Conservation (phyloP, 2,329 filamentous ascomycete genomes). For the Trichoderma harzianum region DNA sequence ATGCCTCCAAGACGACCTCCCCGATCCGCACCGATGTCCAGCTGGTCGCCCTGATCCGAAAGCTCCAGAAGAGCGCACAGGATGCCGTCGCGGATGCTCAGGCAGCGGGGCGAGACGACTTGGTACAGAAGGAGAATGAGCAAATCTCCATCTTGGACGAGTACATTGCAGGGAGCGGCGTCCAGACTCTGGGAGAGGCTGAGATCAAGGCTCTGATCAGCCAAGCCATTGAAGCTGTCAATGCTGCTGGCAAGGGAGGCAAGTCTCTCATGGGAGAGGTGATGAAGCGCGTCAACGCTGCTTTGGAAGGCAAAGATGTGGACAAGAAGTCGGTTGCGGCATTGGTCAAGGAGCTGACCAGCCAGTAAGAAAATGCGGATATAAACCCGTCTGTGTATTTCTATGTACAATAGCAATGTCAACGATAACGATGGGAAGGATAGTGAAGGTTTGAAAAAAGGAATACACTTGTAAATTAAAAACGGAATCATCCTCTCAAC, state of each 20-base stretch:
- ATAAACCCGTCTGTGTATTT: neutral
- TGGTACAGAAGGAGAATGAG: slow-evolving; percentile 66
- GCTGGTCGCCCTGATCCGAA: slow-evolving; percentile 64
- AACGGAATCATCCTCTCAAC: neutral
- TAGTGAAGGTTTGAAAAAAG: neutral
- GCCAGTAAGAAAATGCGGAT: slow-evolving; percentile 17
- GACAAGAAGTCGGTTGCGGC: slow-evolving; percentile 59
- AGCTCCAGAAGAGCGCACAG: slow-evolving; percentile 54
- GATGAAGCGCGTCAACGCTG: slow-evolving; percentile 57
- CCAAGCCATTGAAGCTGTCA: slow-evolving; percentile 49
- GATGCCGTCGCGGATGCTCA: slow-evolving; percentile 63
- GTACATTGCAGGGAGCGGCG: slow-evolving; percentile 58
- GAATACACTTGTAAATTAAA: neutral
- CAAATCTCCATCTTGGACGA: slow-evolving; percentile 64
- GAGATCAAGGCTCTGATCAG: slow-evolving; percentile 56
- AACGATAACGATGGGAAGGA: neutral
- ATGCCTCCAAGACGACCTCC: slow-evolving; percentile 67
- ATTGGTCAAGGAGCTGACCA: slow-evolving; percentile 53
- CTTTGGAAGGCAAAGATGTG: slow-evolving; percentile 60
- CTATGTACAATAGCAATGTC: slow-evolving; percentile 2
- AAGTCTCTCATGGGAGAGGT: slow-evolving; percentile 57
- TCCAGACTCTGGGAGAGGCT: slow-evolving; percentile 56
- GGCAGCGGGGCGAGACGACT: slow-evolving; percentile 60
- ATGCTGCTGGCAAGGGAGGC: slow-evolving; percentile 40
- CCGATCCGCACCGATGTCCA: slow-evolving; percentile 70